Percentiles rank a stretch among this genome's conserved stretches.
Evolutionary conservation across 1,139 yeast genomes (phyloP).

Genomic region (Taiozyma onychis): DNA sequence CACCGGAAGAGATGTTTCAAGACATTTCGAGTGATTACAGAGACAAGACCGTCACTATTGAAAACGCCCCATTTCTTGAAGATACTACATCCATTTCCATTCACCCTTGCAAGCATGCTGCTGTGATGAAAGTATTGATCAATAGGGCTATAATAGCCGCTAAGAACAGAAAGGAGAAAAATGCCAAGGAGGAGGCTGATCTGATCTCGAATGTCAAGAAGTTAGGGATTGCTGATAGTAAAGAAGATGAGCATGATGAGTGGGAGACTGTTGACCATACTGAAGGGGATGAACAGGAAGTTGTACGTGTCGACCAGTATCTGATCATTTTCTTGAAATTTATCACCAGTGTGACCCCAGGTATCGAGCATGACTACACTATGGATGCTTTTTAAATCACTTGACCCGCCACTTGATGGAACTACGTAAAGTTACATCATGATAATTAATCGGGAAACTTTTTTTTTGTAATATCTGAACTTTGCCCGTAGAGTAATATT

Average conservation of each 20-base stretch:
- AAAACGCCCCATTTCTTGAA: conserved; percentile 77
- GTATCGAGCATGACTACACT: conserved; percentile 93
- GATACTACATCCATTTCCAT: conserved; percentile 83
- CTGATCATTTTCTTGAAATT: conserved; percentile 84
- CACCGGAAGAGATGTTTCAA: conserved; percentile 89
- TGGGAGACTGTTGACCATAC: conserved; percentile 37
- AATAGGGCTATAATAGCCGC: conserved; percentile 52
- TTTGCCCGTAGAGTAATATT: background rate
- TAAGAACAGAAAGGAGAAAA: conserved; percentile 32
- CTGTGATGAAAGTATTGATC: conserved; percentile 86
- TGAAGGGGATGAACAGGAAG: conserved; percentile 36
- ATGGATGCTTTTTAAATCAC: conserved; percentile 50
- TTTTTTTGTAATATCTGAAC: background rate
- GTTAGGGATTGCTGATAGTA: conserved; percentile 36
- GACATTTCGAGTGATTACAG: conserved; percentile 89
- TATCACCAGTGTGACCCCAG: conserved; percentile 95
- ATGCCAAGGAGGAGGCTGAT: conserved; percentile 17
- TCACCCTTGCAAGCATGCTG: conserved; percentile 95
- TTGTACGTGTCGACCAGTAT: conserved; percentile 85
- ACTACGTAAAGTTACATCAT: too few species aligned
- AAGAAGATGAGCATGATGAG: conserved; percentile 36
- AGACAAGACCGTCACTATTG: conserved; percentile 95
- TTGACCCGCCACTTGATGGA: background rate
- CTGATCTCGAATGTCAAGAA: conserved; percentile 35
- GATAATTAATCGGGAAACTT: background rate